Percentiles rank a stretch among this genome's conserved stretches.
phyloP scores from a whole-genome alignment of 2,329 filamentous ascomycete species.

The Pseudogymnoascus sp. region DNA sequence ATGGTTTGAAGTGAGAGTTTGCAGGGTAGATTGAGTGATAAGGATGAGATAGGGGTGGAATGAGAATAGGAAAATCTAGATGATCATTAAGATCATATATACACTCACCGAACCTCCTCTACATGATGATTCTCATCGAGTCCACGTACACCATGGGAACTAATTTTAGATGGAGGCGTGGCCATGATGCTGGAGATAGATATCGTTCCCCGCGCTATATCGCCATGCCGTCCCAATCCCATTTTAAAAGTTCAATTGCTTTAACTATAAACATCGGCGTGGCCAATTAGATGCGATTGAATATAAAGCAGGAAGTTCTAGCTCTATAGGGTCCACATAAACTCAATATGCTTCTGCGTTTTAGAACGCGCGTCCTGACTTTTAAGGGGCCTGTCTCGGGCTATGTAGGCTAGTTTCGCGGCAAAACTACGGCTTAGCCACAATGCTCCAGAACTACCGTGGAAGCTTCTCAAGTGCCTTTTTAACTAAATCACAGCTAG shows the following conservation, averaged over 20 bases:
- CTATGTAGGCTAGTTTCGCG: not conserved
- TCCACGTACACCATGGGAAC: not conserved
- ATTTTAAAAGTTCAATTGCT: not conserved
- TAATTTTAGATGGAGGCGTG: not conserved
- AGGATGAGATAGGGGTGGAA: not conserved
- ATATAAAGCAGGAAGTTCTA: not conserved
- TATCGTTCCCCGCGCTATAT: conserved; percentile 12
- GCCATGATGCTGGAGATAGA: conserved; percentile 2
- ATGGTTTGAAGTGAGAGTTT: not conserved
- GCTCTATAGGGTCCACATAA: not conserved
- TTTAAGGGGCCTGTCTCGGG: not conserved
- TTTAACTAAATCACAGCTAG: not conserved
- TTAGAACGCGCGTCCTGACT: not conserved
- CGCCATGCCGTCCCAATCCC: not conserved
- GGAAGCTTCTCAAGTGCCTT: not conserved
- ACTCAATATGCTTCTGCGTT: not conserved
- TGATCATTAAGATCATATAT: not conserved
- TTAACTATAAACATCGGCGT: not conserved
- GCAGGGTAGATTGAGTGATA: not conserved
- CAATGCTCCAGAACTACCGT: not conserved
- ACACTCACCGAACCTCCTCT: not conserved
- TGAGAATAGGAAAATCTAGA: not conserved
- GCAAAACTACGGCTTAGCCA: not conserved
- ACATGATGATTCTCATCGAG: not conserved
- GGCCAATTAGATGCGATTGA: not conserved